phyloP scores from a whole-genome alignment of 208 protist genomes.

The Leishmania major region DNA sequence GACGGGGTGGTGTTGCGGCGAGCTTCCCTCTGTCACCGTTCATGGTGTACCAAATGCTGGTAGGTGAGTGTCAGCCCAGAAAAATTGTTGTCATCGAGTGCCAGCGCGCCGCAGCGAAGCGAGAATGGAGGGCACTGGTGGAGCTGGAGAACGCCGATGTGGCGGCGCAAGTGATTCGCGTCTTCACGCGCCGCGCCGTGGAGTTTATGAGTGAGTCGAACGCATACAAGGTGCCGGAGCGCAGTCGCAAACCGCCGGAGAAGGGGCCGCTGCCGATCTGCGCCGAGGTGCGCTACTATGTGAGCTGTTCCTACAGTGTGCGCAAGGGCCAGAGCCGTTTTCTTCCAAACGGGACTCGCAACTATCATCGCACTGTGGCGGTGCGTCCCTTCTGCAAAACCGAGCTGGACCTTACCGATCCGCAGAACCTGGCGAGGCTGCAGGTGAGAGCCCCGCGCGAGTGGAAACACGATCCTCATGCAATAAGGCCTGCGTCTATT shows the following conservation, averaged over 20 bases:
- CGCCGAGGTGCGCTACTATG: constrained; percentile 44
- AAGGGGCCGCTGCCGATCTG: constrained; percentile 17
- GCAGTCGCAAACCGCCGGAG: neutral
- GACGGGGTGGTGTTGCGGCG: neutral
- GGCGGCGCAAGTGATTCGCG: constrained; percentile 36
- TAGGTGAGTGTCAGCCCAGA: constrained; percentile 36
- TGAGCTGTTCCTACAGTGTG: constrained; percentile 29
- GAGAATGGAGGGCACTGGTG: constrained; percentile 44
- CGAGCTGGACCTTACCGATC: constrained; percentile 16
- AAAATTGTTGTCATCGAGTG: constrained; percentile 49
- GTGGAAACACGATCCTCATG: constrained; percentile 24
- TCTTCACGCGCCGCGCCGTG: constrained; percentile 29
- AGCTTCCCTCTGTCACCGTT: constrained; percentile 46
- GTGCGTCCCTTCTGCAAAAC: constrained; percentile 12
- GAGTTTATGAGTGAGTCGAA: constrained; percentile 33
- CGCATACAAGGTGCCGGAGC: constrained; percentile 6
- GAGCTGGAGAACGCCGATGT: constrained; percentile 43
- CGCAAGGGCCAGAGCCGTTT: constrained; percentile 19
- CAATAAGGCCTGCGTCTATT: constrained; percentile 15
- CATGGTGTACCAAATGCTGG: constrained; percentile 59
- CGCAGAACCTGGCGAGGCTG: neutral
- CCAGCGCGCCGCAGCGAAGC: neutral
- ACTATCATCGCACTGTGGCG: constrained; percentile 32
- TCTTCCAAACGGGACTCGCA: constrained; percentile 23
- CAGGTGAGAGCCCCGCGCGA: constrained; percentile 25